These are phyloP conservation scores for Mycena sp. DNA, from an alignment of 1,284 basidiomycete species.

Conservation along the genomic window DNA sequence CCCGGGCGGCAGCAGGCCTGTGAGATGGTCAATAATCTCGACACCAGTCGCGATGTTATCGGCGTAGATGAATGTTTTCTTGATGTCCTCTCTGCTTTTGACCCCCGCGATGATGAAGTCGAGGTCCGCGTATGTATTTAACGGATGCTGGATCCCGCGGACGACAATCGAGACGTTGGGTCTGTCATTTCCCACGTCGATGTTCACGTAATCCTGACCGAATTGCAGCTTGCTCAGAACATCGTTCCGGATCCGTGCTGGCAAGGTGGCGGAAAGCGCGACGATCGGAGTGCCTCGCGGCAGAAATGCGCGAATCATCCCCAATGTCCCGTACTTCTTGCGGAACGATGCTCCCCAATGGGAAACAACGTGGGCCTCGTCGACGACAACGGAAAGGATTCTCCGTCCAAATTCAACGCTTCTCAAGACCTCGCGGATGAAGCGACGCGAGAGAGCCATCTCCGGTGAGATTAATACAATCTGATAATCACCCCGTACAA, in stretches of 20 bases:
- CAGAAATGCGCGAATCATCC: conserved; percentile 46
- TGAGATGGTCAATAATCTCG: conserved; percentile 38
- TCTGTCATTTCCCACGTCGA: too few relatives aligned
- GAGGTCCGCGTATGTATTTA: too few relatives aligned
- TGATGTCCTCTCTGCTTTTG: too few relatives aligned
- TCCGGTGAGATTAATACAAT: conserved; percentile 52
- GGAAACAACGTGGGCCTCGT: too few relatives aligned
- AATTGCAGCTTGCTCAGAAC: conserved; percentile 46
- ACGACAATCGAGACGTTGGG: too few relatives aligned
- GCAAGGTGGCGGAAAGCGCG: conserved; percentile 50
- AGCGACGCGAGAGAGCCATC: too few relatives aligned
- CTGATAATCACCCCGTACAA: conserved; percentile 40
- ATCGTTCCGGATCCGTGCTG: conserved; percentile 41
- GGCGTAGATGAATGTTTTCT: too few relatives aligned
- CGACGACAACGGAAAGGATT: conserved; percentile 45
- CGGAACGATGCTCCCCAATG: conserved; percentile 49
- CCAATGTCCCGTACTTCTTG: conserved; percentile 49
- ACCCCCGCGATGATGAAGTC: too few relatives aligned
- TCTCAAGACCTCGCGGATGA: conserved; percentile 43
- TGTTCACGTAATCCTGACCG: too few relatives aligned
- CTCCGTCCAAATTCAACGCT: conserved; percentile 37
- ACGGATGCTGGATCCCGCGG: too few relatives aligned
- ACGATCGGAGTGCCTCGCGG: conserved; percentile 44
- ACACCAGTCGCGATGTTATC: too few relatives aligned
- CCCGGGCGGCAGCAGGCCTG: conserved; percentile 23